Evolutionary conservation across 78 protist species (phyloP), one percentile per base, ranked within the genome.

Genomic region (Dictyostelium firmibasis): DNA sequence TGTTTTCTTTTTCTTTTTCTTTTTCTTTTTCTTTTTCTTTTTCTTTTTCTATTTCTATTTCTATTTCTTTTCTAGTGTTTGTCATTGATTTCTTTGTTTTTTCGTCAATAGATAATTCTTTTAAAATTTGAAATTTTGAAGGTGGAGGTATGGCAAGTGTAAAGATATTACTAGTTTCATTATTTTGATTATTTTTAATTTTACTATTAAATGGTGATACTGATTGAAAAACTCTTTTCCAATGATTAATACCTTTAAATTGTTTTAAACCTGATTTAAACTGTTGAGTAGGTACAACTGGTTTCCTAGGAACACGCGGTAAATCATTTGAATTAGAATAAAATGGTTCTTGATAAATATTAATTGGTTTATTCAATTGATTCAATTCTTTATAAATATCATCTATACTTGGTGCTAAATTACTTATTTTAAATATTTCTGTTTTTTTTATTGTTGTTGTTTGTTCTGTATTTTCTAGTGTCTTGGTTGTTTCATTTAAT

Each of bases 71-170:
- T 53, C 13, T 31, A 6, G 0, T 78, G 6, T n/a, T 31, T 27
- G 75, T 16, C 4, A 8, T 83, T 62, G 79, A 35, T 83, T 3
- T 57, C 27, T 20, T 57, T 4, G n/a, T 31, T 20, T n/a, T 29
- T 16, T 84, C 29, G 0, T 44, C 3, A 2, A n/a, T 75, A 13
- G 75, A 67, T 67, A 74, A 47, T 60, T 38, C 87, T 2, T 75
- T 33, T 14, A 92, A 23, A 31, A 84, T 16, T 53, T 47, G 76
- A 10, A 27, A 43, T 2, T 64, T 50, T 0, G 78, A 29, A 2
- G 91, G 96, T 23, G 96, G 96, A 20, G 91, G 96, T 3, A 64
- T 78, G 7, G 96, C 25, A 8, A 74, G 91, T 47, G 96, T 85
- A 33, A 67, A 92, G 23, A 79, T 75, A 25, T 77, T 77, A 9